Evolutionary conservation across 495 filamentous ascomycete genomes (phyloP).

Genomic region (Aspergillus nidulans): DNA sequence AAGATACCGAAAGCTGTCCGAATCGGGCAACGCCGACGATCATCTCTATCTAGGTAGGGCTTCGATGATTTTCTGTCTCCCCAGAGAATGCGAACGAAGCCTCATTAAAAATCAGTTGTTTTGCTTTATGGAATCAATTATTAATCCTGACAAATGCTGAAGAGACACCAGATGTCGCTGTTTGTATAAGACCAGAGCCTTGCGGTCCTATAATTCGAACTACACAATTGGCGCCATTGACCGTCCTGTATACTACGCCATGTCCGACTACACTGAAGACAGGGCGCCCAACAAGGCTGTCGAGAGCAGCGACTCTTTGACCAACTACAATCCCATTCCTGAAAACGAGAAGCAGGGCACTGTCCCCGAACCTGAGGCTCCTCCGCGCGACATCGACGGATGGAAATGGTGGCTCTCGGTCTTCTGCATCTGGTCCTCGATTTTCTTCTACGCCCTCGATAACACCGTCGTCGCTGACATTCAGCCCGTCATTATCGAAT

Average conservation of each 20-base stretch:
- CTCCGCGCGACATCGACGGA: neutral
- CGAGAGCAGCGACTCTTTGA: neutral
- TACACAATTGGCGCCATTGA: too few relatives aligned
- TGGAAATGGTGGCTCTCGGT: neutral
- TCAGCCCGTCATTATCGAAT: constrained; percentile 42
- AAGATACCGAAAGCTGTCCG: neutral
- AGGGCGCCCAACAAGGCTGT: neutral
- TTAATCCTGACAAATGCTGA: neutral
- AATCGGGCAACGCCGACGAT: neutral
- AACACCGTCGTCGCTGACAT: constrained; percentile 60
- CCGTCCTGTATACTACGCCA: neutral
- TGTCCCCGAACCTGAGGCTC: neutral
- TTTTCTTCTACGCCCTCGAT: constrained; percentile 55
- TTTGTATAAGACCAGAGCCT: neutral
- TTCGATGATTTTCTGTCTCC: neutral
- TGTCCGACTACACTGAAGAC: neutral
- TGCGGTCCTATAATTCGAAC: neutral
- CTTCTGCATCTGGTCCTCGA: constrained; percentile 13
- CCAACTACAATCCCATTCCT: neutral
- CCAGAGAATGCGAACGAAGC: neutral
- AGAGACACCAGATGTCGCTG: neutral
- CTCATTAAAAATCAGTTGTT: neutral
- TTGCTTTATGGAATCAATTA: neutral
- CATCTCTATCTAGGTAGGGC: neutral
- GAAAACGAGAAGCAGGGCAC: neutral